Conservation (phyloP, 768 basidiomycete species). For the Collybia mongolica region DNA sequence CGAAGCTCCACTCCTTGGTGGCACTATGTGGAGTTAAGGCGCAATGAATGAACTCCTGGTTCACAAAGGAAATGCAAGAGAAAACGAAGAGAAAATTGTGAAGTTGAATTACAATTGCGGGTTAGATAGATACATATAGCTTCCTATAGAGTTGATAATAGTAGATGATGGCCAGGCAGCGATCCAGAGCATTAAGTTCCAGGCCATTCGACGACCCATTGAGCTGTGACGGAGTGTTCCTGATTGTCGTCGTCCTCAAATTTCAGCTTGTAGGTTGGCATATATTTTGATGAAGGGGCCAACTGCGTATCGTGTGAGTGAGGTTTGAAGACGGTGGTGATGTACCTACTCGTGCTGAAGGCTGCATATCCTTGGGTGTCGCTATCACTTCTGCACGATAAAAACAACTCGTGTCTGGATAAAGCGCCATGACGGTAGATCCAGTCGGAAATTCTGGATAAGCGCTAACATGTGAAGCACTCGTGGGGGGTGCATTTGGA, state of each 20-base stretch:
- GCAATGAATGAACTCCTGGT: too few relatives aligned
- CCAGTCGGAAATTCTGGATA: conserved; percentile 74
- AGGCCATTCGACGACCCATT: conserved; percentile 84
- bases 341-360: conserved; percentile 30
- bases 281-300: conserved; percentile 43
- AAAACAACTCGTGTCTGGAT: conserved; percentile 90
- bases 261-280: conserved; percentile 71
- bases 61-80: too few relatives aligned
- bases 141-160: conserved; percentile 14
- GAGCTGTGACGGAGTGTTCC: conserved; percentile 72
- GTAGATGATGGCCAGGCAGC: conserved; percentile 1
- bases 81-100: background rate
- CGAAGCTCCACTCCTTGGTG: too few relatives aligned
- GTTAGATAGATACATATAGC: conserved; percentile 7
- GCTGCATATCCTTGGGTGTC: conserved; percentile 50
- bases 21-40: too few relatives aligned
- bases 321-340: background rate
- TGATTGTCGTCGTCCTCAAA: conserved; percentile 91
- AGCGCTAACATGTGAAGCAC: conserved; percentile 61
- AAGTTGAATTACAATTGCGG: conserved; percentile 9
- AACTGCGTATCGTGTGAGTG: conserved; percentile 16
- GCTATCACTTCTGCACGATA: conserved; percentile 83
- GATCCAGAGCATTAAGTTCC: conserved; percentile 23
- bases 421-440: conserved; percentile 81
- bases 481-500: conserved; percentile 53